These are phyloP conservation scores for Ambrosiella xylebori DNA, from an alignment of 2,329 filamentous ascomycete species.

Conservation along the genomic window DNA sequence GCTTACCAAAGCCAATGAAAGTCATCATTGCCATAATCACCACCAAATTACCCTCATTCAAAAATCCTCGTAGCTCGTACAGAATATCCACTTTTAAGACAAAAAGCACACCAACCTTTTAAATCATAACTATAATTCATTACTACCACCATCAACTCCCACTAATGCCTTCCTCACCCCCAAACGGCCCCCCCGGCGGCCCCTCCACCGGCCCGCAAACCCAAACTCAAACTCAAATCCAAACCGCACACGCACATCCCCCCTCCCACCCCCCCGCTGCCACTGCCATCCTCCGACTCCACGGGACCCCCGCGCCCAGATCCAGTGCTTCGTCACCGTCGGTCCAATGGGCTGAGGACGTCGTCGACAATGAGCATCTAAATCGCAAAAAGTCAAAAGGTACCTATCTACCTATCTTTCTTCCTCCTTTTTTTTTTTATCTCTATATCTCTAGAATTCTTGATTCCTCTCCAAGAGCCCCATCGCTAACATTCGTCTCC, in stretches of 20 bases:
- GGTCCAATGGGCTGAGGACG: constrained; percentile 84
- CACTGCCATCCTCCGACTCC: constrained; percentile 29
- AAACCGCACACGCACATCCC: neutral
- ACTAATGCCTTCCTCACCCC: constrained; percentile 1
- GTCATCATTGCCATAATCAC: too few species aligned
- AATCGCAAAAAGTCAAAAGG: constrained; percentile 91
- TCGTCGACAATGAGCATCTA: constrained; percentile 88
- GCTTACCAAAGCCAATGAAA: too few species aligned
- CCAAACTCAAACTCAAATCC: neutral
- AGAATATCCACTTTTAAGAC: neutral
- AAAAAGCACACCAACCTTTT: neutral
- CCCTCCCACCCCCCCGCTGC: neutral
- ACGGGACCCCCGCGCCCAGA: constrained; percentile 29
- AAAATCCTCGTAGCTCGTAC: neutral
- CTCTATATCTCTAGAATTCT: neutral
- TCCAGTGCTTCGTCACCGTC: constrained; percentile 27
- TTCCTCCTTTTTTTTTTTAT: neutral
- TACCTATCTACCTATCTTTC: constrained; percentile 22
- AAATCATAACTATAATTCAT: neutral
- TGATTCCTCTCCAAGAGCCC: too few species aligned
- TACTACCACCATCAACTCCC: neutral
- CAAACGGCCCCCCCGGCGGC: neutral
- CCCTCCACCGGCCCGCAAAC: constrained; percentile 4
- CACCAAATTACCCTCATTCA: neutral
- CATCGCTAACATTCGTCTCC: neutral